phyloP scores from a whole-genome alignment of 1,139 yeast genomes.

The Blastobotrys elegans region DNA sequence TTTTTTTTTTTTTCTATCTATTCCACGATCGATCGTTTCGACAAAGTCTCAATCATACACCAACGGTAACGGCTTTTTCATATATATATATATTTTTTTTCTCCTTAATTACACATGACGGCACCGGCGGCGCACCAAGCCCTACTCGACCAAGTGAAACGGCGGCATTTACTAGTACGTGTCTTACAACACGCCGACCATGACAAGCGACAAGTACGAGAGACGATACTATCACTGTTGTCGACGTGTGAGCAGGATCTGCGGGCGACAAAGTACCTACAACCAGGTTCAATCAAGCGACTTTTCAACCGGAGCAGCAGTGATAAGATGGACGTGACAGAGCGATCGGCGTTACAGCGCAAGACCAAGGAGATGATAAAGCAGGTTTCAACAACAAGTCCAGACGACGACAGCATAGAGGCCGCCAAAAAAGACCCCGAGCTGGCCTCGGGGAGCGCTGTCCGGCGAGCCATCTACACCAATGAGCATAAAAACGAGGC shows the following conservation, averaged over 20 bases:
- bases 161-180: constrained; percentile 6
- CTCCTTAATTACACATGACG: too few species aligned
- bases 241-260: constrained; percentile 8
- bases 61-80: too few species aligned
- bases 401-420: background rate
- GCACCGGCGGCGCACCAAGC: constrained; percentile 2
- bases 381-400: background rate
- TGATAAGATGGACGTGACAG: background rate
- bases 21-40: background rate
- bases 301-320: background rate
- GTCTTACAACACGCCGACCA: constrained; percentile 5
- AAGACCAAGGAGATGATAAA: background rate
- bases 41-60: too few species aligned
- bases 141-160: constrained; percentile 1
- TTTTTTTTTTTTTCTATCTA: background rate
- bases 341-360: constrained; percentile 1
- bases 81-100: too few species aligned
- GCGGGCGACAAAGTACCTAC: constrained; percentile 4
- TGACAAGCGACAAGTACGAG: constrained; percentile 2
- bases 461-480: background rate
- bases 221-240: background rate
- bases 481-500: constrained; percentile 6
- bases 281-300: constrained; percentile 2
- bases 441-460: background rate
- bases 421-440: constrained; percentile 1